Evolutionary conservation across 2,329 filamentous ascomycete species (phyloP), one percentile per base, ranked within the genome.

Genomic region (Colletotrichum spaethianum): DNA sequence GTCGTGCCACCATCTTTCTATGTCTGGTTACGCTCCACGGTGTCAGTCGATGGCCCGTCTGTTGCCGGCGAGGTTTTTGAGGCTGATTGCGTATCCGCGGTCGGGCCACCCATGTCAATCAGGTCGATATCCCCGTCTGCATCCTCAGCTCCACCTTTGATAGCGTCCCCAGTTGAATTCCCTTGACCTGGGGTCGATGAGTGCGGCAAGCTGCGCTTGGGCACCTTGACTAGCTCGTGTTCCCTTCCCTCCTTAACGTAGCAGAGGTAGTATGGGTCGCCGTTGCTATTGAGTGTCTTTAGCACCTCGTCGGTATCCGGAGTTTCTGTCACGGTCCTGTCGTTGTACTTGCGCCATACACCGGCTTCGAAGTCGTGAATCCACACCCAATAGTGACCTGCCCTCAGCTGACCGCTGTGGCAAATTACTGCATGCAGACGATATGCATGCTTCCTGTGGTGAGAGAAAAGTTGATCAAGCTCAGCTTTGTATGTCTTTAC

Each of bases 301-400:
- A 96, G 91, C 50, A 98, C 93, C 61, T 92, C 89, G 20, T 86
- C 86, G 9, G 89, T 86, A 76, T 93, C 88, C 33, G 91, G 88
- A 70, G 88, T 86, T 74, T 93, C 90, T 3, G 90, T 92, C 31
- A 99, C 95, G 20, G 88, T 88, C 65, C 93, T 92, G 78, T 99
- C 96, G 79, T 99, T 99, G 86, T 98, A 99, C 78, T 94, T 94
- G 69, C 95, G 92, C 95, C 96, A 99, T 26, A 95, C 86, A 57
- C 90, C 89, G 8, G 62, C 59, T 75, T 92, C 89, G 80, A 97
- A 97, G 83, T 98, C 96, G 78, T 92, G 93, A 74, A 99, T 97
- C 88, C 95, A 98, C 55, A 98, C 94, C 92, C 94, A 98, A 83
- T 98, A 99, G 81, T 99, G 96, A 0, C 96, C 96, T 56, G 92